Evolutionary conservation across 2,329 filamentous ascomycete genomes (phyloP).

Genomic region (Onygenales sp.): DNA sequence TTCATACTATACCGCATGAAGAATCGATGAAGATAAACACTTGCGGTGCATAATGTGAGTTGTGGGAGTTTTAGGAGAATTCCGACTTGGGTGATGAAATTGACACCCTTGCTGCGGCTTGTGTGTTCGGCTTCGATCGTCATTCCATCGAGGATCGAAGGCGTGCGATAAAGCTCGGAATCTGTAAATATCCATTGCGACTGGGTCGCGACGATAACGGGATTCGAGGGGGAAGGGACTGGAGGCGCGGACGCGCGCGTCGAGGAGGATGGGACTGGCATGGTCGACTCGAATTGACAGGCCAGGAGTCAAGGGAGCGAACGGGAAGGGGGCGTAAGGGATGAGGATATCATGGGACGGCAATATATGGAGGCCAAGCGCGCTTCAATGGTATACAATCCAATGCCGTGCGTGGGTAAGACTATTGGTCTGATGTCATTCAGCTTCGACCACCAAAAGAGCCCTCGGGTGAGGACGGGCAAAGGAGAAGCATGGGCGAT

Average conservation of each 20-base stretch:
- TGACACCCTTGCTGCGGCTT: slow-evolving; percentile 80
- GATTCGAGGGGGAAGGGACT: slow-evolving; percentile 32
- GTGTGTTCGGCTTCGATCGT: slow-evolving; percentile 66
- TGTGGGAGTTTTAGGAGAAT: slow-evolving; percentile 88
- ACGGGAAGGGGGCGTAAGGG: background rate
- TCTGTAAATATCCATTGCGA: slow-evolving; percentile 84
- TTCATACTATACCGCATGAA: slow-evolving; percentile 84
- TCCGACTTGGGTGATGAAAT: slow-evolving; percentile 92
- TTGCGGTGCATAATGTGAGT: slow-evolving; percentile 82
- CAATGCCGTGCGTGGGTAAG: background rate
- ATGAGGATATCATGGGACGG: background rate
- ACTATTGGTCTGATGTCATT: background rate
- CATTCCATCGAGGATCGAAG: slow-evolving; percentile 77
- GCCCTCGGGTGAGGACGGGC: background rate
- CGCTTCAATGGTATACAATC: too few species aligned
- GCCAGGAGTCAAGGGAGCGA: background rate
- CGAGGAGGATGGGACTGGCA: slow-evolving; percentile 19
- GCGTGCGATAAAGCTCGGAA: slow-evolving; percentile 71
- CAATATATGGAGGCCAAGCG: background rate
- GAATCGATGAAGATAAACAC: slow-evolving; percentile 91
- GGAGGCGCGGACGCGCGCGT: slow-evolving; percentile 18
- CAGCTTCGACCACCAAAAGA: background rate
- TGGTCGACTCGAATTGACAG: background rate
- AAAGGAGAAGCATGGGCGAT: background rate
- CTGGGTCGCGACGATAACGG: slow-evolving; percentile 45